Evolutionary conservation across 2,329 filamentous ascomycete genomes (phyloP), one percentile per base, ranked within the genome.

Genomic region (Cladophialophora chaetospira): DNA sequence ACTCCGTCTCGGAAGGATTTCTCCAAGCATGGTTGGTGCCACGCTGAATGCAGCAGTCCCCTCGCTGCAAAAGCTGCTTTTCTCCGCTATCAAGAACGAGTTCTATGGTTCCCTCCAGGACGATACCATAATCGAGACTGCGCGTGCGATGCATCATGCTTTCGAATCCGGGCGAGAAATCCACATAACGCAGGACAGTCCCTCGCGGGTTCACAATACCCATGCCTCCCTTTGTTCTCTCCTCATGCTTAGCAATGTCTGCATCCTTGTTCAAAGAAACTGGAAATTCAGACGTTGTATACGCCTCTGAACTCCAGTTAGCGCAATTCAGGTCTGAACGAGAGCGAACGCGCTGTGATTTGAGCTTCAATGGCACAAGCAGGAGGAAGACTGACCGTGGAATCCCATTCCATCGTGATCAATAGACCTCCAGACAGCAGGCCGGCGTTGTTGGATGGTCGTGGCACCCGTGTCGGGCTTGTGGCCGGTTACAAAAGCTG

Each of bases 31-130:
- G 70, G 35, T 67, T 70, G 5, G 70, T 71, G 1, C 75, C 79
- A 31, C 82, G 70, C 68, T 84, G 80, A 19, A 84, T 75, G 8
- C 75, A 75, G 13, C 82, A 68, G 64, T 84, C 81, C 2, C 82
- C 81, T 6, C 73, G 69, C 42, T 70, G 69, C 73, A 84, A 68
- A 19, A 71, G 51, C 40, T 72, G 71, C 46, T 67, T 72, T 55
- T 78, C 79, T 0, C 81, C 80, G 10, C 75, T 75, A 55, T 82
- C 81, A 2, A 83, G 68, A 2, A 76, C 55, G 66, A 82, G 71
- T 57, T 80, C 78, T 19, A 84, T 64, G 61, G 75, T 71, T 1
- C 81, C 81, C 59, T 83, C 80, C 3, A 83, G 60, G 2, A 83
- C 74, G 48, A 83, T 72, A 1, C 79, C 81, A 58, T 79, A 83